These are phyloP conservation scores for Quercus lobata DNA, from an alignment of 331 rosid species.

Conservation along the genomic window DNA sequence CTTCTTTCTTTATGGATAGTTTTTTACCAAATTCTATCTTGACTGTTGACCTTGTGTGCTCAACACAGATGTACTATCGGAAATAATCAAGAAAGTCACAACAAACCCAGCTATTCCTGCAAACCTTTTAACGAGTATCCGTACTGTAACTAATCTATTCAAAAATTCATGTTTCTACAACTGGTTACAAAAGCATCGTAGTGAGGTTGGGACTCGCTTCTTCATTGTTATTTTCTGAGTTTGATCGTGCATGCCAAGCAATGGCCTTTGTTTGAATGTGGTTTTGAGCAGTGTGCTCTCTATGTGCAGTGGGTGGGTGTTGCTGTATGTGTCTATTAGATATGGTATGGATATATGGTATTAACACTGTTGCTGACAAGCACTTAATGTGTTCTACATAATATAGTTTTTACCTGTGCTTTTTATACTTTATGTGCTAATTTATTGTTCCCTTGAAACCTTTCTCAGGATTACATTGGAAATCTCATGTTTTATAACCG, in stretches of 20 bases:
- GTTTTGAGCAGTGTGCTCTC: background rate
- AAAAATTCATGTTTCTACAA: constrained; percentile 52
- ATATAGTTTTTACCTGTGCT: background rate
- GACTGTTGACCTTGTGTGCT: background rate
- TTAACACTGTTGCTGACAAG: background rate
- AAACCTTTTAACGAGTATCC: constrained; percentile 74
- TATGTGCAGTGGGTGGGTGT: background rate
- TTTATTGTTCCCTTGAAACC: background rate
- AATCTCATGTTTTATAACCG: background rate
- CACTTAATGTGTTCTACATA: background rate
- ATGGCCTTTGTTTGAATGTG: background rate
- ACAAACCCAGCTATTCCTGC: constrained; percentile 61
- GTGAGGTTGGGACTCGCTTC: constrained; percentile 58
- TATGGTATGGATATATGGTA: background rate
- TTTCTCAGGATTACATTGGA: background rate
- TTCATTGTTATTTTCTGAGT: background rate
- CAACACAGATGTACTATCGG: constrained; percentile 53
- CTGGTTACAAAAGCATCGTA: constrained; percentile 71
- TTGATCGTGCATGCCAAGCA: background rate
- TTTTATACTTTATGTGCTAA: background rate
- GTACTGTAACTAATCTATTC: constrained; percentile 68
- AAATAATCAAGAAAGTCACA: constrained; percentile 55
- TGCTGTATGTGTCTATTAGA: background rate
- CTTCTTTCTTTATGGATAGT: constrained; percentile 9
- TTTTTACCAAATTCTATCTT: constrained; percentile 18